Conservation (phyloP, 148 eudicot genomes). For the Arctostaphylos glauca region DNA sequence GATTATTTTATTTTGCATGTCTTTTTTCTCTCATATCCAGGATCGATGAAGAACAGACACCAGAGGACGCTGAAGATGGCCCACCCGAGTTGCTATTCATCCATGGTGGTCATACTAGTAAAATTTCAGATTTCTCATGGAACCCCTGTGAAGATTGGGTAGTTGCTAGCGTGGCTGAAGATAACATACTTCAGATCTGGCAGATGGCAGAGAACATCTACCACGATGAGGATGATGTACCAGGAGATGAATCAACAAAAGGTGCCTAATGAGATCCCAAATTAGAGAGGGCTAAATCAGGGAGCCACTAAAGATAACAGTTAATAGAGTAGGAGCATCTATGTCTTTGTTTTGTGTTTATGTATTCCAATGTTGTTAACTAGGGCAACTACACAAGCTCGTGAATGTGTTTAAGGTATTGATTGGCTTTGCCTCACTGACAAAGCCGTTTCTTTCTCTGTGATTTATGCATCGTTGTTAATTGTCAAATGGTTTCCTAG, state of each 20-base stretch:
- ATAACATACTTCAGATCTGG: slow-evolving; percentile 90
- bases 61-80: slow-evolving; percentile 84
- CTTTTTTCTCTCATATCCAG: slow-evolving; percentile 24
- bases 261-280: slow-evolving; percentile 26
- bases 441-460: not conserved
- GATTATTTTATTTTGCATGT: not conserved
- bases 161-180: slow-evolving; percentile 85
- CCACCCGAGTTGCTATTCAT: slow-evolving; percentile 86
- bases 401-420: not conserved
- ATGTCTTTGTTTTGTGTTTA: not conserved
- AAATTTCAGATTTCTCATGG: slow-evolving; percentile 93
- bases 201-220: slow-evolving; percentile 92
- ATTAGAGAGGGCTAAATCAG: not conserved
- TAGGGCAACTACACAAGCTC: not conserved
- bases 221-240: slow-evolving; percentile 70
- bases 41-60: slow-evolving; percentile 64
- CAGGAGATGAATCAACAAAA: slow-evolving; percentile 46
- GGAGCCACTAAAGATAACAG: too few species aligned
- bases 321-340: not conserved
- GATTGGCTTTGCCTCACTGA: not conserved
- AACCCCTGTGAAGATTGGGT: slow-evolving; percentile 91
- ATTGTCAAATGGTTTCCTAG: not conserved
- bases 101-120: slow-evolving; percentile 90
- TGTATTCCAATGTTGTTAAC: not conserved
- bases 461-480: too few species aligned